phyloP scores from a whole-genome alignment of 1,284 basidiomycete species.

The Microbotryum saponariae region DNA sequence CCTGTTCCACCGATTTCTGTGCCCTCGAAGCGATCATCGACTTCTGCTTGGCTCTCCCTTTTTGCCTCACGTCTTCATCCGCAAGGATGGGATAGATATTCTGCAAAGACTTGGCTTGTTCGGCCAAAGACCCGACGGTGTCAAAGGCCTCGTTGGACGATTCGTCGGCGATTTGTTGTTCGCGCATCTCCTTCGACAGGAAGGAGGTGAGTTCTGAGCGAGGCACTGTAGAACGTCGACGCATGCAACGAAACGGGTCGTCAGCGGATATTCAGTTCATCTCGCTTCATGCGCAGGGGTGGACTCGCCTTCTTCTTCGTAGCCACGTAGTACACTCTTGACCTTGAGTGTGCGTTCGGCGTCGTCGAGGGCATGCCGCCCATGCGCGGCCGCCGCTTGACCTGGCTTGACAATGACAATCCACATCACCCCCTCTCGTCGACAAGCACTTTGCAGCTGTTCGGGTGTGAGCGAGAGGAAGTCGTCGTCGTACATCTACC shows the following conservation, averaged over 20 bases:
- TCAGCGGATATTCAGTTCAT: too few relatives aligned
- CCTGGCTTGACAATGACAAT: slow-evolving; percentile 36
- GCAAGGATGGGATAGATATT: slow-evolving; percentile 26
- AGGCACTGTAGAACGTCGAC: slow-evolving; percentile 16
- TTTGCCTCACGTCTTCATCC: slow-evolving; percentile 31
- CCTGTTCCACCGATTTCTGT: slow-evolving; percentile 25
- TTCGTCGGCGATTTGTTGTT: slow-evolving; percentile 18
- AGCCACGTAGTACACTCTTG: slow-evolving; percentile 24
- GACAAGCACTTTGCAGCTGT: slow-evolving; percentile 30
- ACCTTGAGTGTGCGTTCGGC: slow-evolving; percentile 29
- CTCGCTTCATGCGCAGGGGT: too few relatives aligned
- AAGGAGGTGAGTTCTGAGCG: slow-evolving; percentile 29
- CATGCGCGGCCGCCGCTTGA: slow-evolving; percentile 6
- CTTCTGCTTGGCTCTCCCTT: slow-evolving; percentile 32
- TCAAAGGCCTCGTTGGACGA: slow-evolving; percentile 16
- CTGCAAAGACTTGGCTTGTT: slow-evolving; percentile 12
- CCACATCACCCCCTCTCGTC: slow-evolving; percentile 34
- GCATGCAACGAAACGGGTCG: too few relatives aligned
- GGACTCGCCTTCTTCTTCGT: slow-evolving; percentile 26
- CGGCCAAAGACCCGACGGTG: slow-evolving; percentile 3
- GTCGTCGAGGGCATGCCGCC: slow-evolving; percentile 10
- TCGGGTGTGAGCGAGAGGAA: slow-evolving; percentile 31
- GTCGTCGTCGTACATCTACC: slow-evolving; percentile 33
- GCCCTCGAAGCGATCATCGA: slow-evolving; percentile 28
- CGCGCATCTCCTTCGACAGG: slow-evolving; percentile 28